Evolutionary conservation across 1,284 basidiomycete species (phyloP).

Genomic region (Pascua sp.): DNA sequence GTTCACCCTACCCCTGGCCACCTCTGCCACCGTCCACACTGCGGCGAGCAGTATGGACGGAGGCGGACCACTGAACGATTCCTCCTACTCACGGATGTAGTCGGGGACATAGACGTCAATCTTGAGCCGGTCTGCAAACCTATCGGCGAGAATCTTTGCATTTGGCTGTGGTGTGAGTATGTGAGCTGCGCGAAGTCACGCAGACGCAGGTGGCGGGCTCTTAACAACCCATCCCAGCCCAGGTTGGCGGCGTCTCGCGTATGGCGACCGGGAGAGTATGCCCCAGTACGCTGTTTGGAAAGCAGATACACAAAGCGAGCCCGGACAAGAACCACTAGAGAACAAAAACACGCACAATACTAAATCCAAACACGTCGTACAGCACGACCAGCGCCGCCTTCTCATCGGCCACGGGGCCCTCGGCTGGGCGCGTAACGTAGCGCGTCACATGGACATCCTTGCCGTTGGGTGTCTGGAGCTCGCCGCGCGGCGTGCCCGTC

Average conservation of each 20-base stretch:
- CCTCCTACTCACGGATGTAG: conserved; percentile 28
- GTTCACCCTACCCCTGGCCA: too few species aligned
- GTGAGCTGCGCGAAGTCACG: background rate
- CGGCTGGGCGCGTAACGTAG: conserved; percentile 38
- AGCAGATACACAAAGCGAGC: too few species aligned
- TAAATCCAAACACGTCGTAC: conserved; percentile 61
- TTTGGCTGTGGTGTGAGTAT: conserved; percentile 45
- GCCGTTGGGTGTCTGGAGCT: conserved; percentile 8
- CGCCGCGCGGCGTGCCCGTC: conserved; percentile 26
- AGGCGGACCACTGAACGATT: too few species aligned
- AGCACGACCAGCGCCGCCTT: conserved; percentile 56
- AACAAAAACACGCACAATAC: conserved; percentile 42
- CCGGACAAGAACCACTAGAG: background rate
- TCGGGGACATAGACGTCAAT: conserved; percentile 61
- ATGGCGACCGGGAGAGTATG: too few species aligned
- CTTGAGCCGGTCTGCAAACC: conserved; percentile 55
- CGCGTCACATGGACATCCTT: conserved; percentile 12
- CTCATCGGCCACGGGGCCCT: conserved; percentile 12
- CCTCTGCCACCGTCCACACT: too few species aligned
- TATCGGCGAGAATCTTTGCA: conserved; percentile 63
- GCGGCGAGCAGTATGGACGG: too few species aligned
- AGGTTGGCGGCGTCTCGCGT: too few species aligned
- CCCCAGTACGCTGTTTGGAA: too few species aligned
- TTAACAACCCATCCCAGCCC: background rate
- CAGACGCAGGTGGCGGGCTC: background rate